Evolutionary conservation across 2,329 filamentous ascomycete genomes (phyloP), one percentile per base, ranked within the genome.

Genomic region (Pseudopyricularia cyperi): DNA sequence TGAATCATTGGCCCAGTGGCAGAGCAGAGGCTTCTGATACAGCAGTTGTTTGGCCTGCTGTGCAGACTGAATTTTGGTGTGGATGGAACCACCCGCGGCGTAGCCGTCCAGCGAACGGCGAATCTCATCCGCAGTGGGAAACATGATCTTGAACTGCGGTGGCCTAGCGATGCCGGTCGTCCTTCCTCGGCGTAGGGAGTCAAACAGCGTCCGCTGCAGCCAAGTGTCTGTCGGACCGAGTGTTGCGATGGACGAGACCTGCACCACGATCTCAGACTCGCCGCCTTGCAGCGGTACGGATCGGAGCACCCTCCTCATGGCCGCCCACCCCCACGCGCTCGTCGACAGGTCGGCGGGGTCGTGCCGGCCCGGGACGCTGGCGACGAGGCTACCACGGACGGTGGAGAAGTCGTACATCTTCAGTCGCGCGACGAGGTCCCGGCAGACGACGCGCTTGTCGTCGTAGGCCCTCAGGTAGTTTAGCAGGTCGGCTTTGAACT

Each of bases 231-330:
- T 83, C 26, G 73, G 70, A 0, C 86, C 87, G 0, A 95, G 71
- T 0, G 87, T 89, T 2, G 89, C 89, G 48, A 95, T 85, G 0
- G 88, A 94, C 0, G 89, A 94, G 39, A 91, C 70, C 65, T 93
- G 80, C 4, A 76, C 65, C 1, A 80, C 75, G 28, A 87, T 67
- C 26, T 78, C 71, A 15, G 49, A 17, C 1, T 73, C 61, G 26
- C 64, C 53, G 7, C 65, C 53, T 17, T 67, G 59, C 2, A 74
- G 65, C 1, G 79, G 74, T 3, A 89, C 69, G 2, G 64, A 65
- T 15, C 68, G 66, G 8, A 95, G 68, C 1, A 77, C 72, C 47
- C 80, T 73, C 56, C 74, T 75, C 11, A 94, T 61, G 2, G 77
- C 84, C 3, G 77, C 70, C 87, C 88, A 95, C 1, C 88, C 89